Percentiles rank a stretch among this genome's conserved stretches.
Conservation (phyloP, 2,329 filamentous ascomycete species). For the Neofusicoccum laricinum region DNA sequence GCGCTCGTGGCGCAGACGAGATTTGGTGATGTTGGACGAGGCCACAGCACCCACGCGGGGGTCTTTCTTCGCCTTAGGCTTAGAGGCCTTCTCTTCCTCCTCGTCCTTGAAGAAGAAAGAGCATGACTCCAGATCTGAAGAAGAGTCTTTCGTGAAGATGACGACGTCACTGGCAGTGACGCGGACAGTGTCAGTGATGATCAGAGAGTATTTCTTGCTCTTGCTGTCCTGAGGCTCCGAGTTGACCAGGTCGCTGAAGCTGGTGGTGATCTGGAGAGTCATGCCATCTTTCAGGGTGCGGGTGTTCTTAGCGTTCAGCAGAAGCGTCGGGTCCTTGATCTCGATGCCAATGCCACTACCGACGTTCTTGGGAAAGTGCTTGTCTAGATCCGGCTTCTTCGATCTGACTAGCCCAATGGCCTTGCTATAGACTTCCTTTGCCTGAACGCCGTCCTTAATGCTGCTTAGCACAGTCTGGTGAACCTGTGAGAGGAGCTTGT, state of each 20-base stretch:
- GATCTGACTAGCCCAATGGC: conserved; percentile 75
- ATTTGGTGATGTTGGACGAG: conserved; percentile 92
- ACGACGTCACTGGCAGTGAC: conserved; percentile 75
- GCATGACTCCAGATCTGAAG: conserved; percentile 86
- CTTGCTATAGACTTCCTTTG: conserved; percentile 90
- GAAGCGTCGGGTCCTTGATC: conserved; percentile 75
- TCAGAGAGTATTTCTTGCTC: conserved; percentile 82
- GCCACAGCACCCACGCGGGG: conserved; percentile 80
- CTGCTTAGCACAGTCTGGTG: conserved; percentile 91
- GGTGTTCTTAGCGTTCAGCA: conserved; percentile 83
- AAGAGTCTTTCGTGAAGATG: conserved; percentile 90
- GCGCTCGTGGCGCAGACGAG: conserved; percentile 85
- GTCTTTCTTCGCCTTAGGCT: conserved; percentile 82
- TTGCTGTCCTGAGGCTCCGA: conserved; percentile 83
- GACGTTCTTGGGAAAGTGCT: conserved; percentile 89
- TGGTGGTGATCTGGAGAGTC: conserved; percentile 88
- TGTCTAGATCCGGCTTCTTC: conserved; percentile 93
- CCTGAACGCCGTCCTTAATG: conserved; percentile 78
- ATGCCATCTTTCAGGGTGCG: conserved; percentile 90
- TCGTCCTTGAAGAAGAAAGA: conserved; percentile 99
- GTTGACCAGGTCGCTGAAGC: conserved; percentile 86
- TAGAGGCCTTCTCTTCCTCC: conserved; percentile 79
- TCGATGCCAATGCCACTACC: conserved; percentile 93
- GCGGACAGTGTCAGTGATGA: conserved; percentile 90
- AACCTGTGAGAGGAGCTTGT: conserved; percentile 80